Conservation (phyloP, 257 asterid species). For the Nicotiana undulata region DNA sequence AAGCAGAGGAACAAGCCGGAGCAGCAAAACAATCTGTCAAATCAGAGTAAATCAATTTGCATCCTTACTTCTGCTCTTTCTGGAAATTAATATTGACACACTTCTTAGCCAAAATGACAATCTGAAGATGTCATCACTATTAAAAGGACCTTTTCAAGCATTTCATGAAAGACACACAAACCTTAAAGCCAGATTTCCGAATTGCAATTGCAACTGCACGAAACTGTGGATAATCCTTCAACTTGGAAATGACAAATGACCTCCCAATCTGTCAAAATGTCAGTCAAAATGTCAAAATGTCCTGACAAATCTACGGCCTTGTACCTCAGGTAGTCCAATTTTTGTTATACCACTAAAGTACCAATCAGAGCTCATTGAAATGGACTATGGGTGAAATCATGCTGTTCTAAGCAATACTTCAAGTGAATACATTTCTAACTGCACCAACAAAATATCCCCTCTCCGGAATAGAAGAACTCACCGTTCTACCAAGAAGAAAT, state of each 20-base stretch:
- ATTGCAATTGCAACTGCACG: slow-evolving; percentile 85
- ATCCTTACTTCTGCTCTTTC: background rate
- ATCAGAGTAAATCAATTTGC: background rate
- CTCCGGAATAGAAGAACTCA: slow-evolving; percentile 24
- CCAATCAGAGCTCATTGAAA: background rate
- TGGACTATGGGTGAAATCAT: background rate
- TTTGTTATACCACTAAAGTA: background rate
- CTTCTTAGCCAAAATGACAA: background rate
- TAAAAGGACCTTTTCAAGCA: background rate
- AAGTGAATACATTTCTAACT: slow-evolving; percentile 1
- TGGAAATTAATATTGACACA: background rate
- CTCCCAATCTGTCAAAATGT: slow-evolving; percentile 66
- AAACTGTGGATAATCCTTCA: slow-evolving; percentile 88
- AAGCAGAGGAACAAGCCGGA: slow-evolving; percentile 88
- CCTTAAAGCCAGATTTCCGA: slow-evolving; percentile 89
- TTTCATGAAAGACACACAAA: slow-evolving; percentile 11
- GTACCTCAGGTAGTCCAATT: background rate
- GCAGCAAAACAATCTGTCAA: slow-evolving; percentile 83
- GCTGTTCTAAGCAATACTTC: background rate
- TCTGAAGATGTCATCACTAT: background rate
- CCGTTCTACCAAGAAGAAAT: slow-evolving; percentile 94
- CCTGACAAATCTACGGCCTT: background rate
- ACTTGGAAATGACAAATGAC: slow-evolving; percentile 81
- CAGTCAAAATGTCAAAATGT: slow-evolving; percentile 16
- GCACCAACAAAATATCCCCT: background rate